Evolutionary conservation across 164 flowering plant species (phyloP).

Genomic region (Paratinospora sagittata): DNA sequence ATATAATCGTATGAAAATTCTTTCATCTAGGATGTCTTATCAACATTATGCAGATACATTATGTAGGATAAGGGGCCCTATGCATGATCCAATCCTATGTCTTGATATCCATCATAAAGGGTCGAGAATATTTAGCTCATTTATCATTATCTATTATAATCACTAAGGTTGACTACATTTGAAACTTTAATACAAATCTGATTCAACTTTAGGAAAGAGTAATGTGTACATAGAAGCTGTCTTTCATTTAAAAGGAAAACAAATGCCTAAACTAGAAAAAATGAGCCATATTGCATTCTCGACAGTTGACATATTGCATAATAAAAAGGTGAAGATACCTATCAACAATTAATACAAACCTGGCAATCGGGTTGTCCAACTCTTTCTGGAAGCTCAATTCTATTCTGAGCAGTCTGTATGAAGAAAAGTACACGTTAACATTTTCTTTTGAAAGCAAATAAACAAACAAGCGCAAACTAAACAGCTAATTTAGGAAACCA

Average conservation of each 20-base stretch:
- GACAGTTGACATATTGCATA: not conserved
- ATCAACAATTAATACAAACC: conserved; percentile 30
- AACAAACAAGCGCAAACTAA: conserved; percentile 5
- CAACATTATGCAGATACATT: too few relatives aligned
- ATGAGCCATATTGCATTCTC: not conserved
- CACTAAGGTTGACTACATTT: too few relatives aligned
- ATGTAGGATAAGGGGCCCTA: too few relatives aligned
- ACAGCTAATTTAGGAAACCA: not conserved
- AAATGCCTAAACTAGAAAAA: not conserved
- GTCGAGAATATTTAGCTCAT: too few relatives aligned
- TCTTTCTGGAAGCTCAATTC: conserved; percentile 70
- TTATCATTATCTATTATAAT: too few relatives aligned
- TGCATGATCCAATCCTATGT: too few relatives aligned
- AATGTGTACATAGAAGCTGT: not conserved
- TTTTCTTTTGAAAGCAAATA: not conserved
- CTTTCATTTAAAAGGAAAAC: not conserved
- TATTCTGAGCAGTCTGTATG: conserved; percentile 37
- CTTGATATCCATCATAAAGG: too few relatives aligned
- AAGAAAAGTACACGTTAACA: not conserved
- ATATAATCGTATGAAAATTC: too few relatives aligned
- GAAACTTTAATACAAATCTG: too few relatives aligned
- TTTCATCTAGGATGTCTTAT: too few relatives aligned
- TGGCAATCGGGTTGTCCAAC: conserved; percentile 75
- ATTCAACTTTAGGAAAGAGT: not conserved
- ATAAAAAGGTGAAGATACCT: conserved; percentile 5